Evolutionary conservation across 192 early-diverging fungal species (phyloP).

Genomic region (Coemansia sp.): DNA sequence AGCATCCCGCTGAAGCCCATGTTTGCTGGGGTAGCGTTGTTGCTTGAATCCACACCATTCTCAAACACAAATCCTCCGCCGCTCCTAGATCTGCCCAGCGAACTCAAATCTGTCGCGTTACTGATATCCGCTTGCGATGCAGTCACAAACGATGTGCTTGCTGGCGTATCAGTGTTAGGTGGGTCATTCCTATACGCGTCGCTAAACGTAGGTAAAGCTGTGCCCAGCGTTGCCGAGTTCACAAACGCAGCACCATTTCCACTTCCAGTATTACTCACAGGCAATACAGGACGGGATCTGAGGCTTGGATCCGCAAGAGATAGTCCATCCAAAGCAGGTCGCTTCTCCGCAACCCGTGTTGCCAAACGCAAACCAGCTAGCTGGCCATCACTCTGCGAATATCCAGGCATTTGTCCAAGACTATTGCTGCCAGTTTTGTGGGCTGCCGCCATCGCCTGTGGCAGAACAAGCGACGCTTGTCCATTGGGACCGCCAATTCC

Average conservation of each 20-base stretch:
- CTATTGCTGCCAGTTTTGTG: not conserved
- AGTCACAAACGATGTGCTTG: not conserved
- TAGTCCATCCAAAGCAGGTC: not conserved
- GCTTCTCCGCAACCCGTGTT: not conserved
- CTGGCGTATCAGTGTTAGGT: not conserved
- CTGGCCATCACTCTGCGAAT: not conserved
- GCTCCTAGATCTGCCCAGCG: not conserved
- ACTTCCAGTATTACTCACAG: not conserved
- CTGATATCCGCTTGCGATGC: not conserved
- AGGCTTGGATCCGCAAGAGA: not conserved
- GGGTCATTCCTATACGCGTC: not conserved
- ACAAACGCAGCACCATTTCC: not conserved
- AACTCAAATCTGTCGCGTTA: not conserved
- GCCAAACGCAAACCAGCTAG: not conserved
- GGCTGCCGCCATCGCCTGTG: conserved; percentile 15
- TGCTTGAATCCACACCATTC: not conserved
- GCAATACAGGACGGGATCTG: not conserved
- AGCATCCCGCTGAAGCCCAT: conserved; percentile 33
- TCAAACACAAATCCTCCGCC: not conserved
- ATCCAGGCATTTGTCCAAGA: not conserved
- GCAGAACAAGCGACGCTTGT: conserved; percentile 30
- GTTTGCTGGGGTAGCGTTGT: conserved; percentile 8
- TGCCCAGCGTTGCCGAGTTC: not conserved
- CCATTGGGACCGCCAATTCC: conserved; percentile 50
- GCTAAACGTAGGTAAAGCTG: not conserved